phyloP scores from a whole-genome alignment of 139 green algal genomes.

The Ostreobium quekettii region DNA sequence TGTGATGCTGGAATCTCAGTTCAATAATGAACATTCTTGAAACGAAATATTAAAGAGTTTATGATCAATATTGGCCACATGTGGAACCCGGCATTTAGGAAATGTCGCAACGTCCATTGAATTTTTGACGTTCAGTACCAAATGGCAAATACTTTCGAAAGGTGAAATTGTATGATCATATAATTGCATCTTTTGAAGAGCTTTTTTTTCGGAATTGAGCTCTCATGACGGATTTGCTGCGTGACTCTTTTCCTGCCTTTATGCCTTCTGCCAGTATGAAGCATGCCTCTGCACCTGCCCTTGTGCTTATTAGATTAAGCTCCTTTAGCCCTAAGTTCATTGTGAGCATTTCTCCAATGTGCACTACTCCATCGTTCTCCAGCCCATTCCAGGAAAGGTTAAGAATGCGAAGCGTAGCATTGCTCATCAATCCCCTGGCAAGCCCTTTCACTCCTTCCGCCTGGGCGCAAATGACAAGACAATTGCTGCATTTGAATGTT shows the following conservation, averaged over 20 bases:
- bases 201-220: neutral
- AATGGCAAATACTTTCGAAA: too few species aligned
- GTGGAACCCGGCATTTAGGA: too few species aligned
- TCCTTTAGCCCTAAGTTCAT: conserved; percentile 28
- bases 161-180: too few species aligned
- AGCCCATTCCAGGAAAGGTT: conserved; percentile 56
- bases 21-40: too few species aligned
- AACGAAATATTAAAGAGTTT: too few species aligned
- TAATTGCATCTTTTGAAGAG: too few species aligned
- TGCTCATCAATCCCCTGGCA: conserved; percentile 36
- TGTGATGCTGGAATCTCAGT: too few species aligned
- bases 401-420: conserved; percentile 34
- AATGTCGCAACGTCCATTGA: too few species aligned
- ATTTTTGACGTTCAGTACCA: too few species aligned
- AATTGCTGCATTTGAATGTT: too few species aligned
- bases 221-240: neutral
- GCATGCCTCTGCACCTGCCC: conserved; percentile 40
- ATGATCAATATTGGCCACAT: too few species aligned
- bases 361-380: conserved; percentile 32
- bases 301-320: conserved; percentile 52
- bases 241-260: conserved; percentile 16
- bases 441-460: conserved; percentile 35
- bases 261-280: conserved; percentile 43
- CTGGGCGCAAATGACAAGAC: too few species aligned
- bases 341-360: conserved; percentile 23